A percentile compares a stretch with the other conserved stretches of the same genome.
These are phyloP conservation scores for Oxytropis ochrocephala DNA, from an alignment of 306 rosid species.

Conservation along the genomic window DNA sequence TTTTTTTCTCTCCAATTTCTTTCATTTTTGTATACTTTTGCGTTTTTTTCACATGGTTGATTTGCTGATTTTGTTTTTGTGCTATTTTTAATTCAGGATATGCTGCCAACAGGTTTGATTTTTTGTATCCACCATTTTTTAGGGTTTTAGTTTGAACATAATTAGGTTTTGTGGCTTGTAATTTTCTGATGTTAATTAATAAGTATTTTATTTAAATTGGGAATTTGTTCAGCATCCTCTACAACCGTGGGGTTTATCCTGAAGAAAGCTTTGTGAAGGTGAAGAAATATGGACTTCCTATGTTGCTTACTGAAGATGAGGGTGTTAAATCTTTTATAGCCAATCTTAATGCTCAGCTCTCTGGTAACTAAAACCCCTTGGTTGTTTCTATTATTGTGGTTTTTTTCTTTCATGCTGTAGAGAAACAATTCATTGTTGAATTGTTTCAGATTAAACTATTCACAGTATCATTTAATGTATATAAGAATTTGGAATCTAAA, in stretches of 20 bases:
- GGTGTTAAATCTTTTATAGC: conserved; percentile 80
- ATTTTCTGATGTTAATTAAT: background rate
- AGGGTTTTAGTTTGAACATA: background rate
- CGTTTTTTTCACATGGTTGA: conserved; percentile 18
- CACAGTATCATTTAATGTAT: background rate
- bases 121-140: background rate
- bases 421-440: background rate
- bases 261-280: conserved; percentile 90
- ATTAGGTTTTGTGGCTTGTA: background rate
- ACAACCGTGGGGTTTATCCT: conserved; percentile 89
- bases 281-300: conserved; percentile 93
- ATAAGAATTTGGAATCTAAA: background rate
- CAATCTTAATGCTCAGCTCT: conserved; percentile 69
- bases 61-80: background rate
- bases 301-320: conserved; percentile 93
- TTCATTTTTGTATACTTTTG: background rate
- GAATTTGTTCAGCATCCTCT: conserved; percentile 53
- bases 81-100: conserved; percentile 51
- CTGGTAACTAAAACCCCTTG: conserved; percentile 39
- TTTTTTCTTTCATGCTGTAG: background rate
- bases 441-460: background rate
- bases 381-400: background rate
- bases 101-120: conserved; percentile 87
- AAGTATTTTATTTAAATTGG: background rate
- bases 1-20: background rate